These are phyloP conservation scores for Lotus japonicus DNA, from an alignment of 306 rosid species.

Conservation along the genomic window DNA sequence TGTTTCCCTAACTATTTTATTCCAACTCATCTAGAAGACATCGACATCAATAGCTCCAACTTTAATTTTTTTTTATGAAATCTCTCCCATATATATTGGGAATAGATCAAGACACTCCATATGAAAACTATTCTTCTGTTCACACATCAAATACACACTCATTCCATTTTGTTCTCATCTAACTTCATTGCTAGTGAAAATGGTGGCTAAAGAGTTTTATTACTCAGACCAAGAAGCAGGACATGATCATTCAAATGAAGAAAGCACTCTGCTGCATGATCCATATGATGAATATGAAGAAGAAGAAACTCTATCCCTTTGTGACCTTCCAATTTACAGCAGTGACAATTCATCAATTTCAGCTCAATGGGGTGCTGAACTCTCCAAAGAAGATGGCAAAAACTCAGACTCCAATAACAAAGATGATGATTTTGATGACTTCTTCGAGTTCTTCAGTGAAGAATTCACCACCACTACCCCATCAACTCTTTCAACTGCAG, in stretches of 20 bases:
- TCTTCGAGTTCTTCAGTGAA: constrained; percentile 71
- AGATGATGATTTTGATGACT: constrained; percentile 32
- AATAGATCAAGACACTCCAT: constrained; percentile 2
- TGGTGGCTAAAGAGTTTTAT: constrained; percentile 29
- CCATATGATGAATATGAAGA: constrained; percentile 33
- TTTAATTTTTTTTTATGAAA: not conserved
- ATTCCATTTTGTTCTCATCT: not conserved
- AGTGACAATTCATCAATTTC: constrained; percentile 20
- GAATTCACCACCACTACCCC: constrained; percentile 44
- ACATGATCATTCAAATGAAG: constrained; percentile 12
- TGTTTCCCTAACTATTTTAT: not conserved
- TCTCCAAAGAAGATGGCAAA: too few species aligned
- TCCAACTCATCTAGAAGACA: constrained; percentile 51
- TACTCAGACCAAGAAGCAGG: not conserved
- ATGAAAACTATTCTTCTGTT: not conserved
- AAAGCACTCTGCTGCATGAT: constrained; percentile 26
- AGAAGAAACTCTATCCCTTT: constrained; percentile 65
- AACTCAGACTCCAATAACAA: not conserved
- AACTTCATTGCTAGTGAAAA: not conserved
- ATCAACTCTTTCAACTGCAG: not conserved
- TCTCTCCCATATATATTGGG: constrained; percentile 14
- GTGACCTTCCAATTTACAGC: constrained; percentile 60
- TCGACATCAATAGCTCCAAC: constrained; percentile 15
- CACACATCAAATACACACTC: not conserved
- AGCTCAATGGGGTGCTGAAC: constrained; percentile 34